Base-by-base conservation (phyloP, 208 protist species). In the Trypanosoma vivax region DNA sequence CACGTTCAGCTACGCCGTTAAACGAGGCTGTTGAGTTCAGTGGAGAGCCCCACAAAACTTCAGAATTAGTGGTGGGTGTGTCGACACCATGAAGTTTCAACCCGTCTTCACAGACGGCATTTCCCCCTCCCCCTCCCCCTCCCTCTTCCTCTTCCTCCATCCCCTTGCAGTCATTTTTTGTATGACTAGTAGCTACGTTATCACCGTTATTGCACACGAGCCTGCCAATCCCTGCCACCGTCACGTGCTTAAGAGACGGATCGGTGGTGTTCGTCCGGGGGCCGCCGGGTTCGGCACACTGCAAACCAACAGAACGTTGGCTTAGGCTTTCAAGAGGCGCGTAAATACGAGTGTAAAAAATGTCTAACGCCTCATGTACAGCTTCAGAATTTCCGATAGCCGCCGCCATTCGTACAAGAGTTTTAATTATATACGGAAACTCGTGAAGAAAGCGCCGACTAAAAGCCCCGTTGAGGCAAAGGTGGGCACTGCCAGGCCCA, bases 261-360 rank as follows among this genome's bases (percentile, higher is more conserved):
- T n/a, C 33, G 24, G 14, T 4, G 0, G n/a, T 9, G 1, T 40
- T 41, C 18, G 25, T 10, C 24, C 34, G 10, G 1, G 11, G 3
- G n/a, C n/a, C 33, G 46, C 5, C 30, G 25, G 7, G 13, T 0
- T 56, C 43, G 18, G 24, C 27, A 38, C 24, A 21, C 10, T 23
- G 48, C 16, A 19, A 34, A 10, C 2, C 61, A 24, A 62, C 62
- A 2, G 65, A 60, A 28, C 79, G 75, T 5, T 55, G 49, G 50
- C 85, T 79, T 25, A 93, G 45, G 23, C 66, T 37, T 51, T 83
- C 80, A 6, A 90, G 61, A 19, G 73, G 70, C 6, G 52, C 27
- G 43, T 78, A 90, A 18, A 94, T 73, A 41, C 87, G 77, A 18
- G 34, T 66, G 56, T 87, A 91, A 68, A 85, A 91, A 14, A 73